phyloP scores from a whole-genome alignment of 73 alveolate species.

The Stentor roeselii region DNA sequence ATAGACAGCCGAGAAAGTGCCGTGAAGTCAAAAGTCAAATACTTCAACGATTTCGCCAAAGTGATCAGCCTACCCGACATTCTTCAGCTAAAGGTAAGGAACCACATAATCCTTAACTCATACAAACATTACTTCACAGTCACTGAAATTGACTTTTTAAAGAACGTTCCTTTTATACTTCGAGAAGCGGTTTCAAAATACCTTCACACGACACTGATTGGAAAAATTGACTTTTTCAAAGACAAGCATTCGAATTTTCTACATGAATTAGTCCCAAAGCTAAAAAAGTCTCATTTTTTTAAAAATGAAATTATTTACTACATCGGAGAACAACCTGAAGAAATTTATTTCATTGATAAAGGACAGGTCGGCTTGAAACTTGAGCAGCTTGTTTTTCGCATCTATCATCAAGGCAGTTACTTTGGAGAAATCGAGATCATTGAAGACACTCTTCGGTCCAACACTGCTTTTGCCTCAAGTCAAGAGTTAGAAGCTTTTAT shows the following conservation, averaged over 20 bases:
- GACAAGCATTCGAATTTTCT: constrained; percentile 42
- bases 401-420: constrained; percentile 55
- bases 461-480: not conserved
- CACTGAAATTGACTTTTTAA: constrained; percentile 37
- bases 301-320: constrained; percentile 41
- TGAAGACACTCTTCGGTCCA: not conserved
- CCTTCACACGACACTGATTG: constrained; percentile 41
- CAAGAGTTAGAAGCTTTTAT: not conserved
- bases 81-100: constrained; percentile 28
- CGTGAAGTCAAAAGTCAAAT: constrained; percentile 30
- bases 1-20: constrained; percentile 8
- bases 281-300: constrained; percentile 42
- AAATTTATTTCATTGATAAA: constrained; percentile 44
- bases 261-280: constrained; percentile 41
- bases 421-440: constrained; percentile 64
- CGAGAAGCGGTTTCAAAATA: constrained; percentile 44
- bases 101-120: constrained; percentile 34
- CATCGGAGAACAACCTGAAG: constrained; percentile 61
- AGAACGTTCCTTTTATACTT: constrained; percentile 43
- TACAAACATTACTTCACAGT: constrained; percentile 22
- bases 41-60: constrained; percentile 35
- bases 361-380: constrained; percentile 46
- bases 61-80: constrained; percentile 41
- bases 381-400: constrained; percentile 44
- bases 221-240: constrained; percentile 48